Base-by-base conservation (phyloP, 2,329 filamentous ascomycete genomes). In the Cryphonectria nitschkei region DNA sequence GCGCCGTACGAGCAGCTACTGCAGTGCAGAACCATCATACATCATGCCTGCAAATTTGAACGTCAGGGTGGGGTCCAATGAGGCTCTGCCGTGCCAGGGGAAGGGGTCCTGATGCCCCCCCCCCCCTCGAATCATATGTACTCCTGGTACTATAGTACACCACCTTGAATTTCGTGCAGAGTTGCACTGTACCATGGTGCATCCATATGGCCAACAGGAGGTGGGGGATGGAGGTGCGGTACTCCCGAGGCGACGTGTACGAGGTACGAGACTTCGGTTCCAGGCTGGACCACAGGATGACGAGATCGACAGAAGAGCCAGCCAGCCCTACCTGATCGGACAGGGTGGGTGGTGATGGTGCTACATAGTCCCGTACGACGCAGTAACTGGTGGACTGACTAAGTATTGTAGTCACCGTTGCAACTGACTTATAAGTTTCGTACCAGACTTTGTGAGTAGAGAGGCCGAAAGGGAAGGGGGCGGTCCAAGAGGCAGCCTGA, bases 21-120 rank as follows among this genome's bases (percentile, higher is more conserved):
- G 41, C 41, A 43, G 41, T 16, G 13, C 2, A 14, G 41, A 4
- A 14, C 41, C 41, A 43, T 14, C 41, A 43, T 14, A 3, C 41
- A 43, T 6, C n/a, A 29, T 29, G 50, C 61, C 68, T 7, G 46
- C 37, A 41, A 43, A 32, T 6, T n/a, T 11, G 58, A 61, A n/a
- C n/a, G 52, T 39, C 11, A 60, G 16, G 37, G 34, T 26, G 56
- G 52, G 34, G 65, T 41, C 43, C 43, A 43, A 63, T 63, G 69
- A 65, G 65, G 65, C 69, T 68, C 69, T 68, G 65, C 65, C 50
- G 39, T n/a, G 52, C 37, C n/a, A 37, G n/a, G 52, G n/a, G n/a
- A 26, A 54, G n/a, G 22, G 22, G 26, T 9, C 19, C 43, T 68
- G 22, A 32, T 26, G 32, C 3, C 14, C 46, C 46, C 46, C 26